Conservation (phyloP, 768 basidiomycete genomes). For the Suillus spraguei region DNA sequence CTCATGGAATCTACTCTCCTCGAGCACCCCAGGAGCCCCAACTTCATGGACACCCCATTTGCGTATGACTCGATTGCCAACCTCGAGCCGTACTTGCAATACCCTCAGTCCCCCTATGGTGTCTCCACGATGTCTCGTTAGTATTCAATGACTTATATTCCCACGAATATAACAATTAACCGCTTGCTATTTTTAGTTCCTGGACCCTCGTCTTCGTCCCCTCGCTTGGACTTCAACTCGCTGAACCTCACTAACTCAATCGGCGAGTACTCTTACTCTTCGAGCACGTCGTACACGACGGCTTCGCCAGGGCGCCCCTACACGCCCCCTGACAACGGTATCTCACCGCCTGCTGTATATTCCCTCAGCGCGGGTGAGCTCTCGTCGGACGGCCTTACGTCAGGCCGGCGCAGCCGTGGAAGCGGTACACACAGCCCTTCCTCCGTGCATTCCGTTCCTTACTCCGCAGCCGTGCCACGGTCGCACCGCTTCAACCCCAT, state of each 20-base stretch:
- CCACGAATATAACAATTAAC: constrained; percentile 13
- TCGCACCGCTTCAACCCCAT: constrained; percentile 84
- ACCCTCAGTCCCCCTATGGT: constrained; percentile 66
- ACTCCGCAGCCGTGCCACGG: constrained; percentile 64
- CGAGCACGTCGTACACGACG: constrained; percentile 56
- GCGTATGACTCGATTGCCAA: constrained; percentile 47
- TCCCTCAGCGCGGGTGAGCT: constrained; percentile 70
- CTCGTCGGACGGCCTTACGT: constrained; percentile 70
- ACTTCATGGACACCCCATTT: constrained; percentile 52
- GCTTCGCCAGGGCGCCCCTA: constrained; percentile 60
- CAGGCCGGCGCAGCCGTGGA: constrained; percentile 70
- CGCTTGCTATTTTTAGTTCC: constrained; percentile 43
- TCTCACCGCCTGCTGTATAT: constrained; percentile 76
- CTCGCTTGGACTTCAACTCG: constrained; percentile 64
- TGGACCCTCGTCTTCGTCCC: constrained; percentile 50
- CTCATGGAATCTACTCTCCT: constrained; percentile 52
- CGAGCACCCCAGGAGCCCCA: constrained; percentile 52
- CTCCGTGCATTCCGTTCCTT: constrained; percentile 49
- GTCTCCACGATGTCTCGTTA: constrained; percentile 62
- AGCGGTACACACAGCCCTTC: constrained; percentile 60
- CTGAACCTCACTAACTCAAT: constrained; percentile 59
- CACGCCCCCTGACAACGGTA: constrained; percentile 67
- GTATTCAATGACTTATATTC: constrained; percentile 29
- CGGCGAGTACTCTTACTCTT: constrained; percentile 60
- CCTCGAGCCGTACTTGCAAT: constrained; percentile 65